phyloP scores from a whole-genome alignment of 768 basidiomycete genomes.

The Mycena rosella region DNA sequence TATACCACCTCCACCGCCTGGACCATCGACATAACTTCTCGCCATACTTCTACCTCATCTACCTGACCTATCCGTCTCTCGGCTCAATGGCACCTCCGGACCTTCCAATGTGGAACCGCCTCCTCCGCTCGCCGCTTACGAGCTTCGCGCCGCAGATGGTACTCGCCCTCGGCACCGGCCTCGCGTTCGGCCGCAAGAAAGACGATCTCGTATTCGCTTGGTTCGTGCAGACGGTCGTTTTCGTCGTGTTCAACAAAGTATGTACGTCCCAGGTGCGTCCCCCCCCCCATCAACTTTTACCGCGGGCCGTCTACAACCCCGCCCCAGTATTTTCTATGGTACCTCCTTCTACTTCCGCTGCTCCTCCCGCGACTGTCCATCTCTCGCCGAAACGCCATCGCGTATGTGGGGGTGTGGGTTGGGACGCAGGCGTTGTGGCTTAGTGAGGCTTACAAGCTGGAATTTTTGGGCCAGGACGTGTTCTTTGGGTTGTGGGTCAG shows the following conservation, averaged over 20 bases:
- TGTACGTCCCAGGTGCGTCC: constrained; percentile 91
- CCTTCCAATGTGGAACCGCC: constrained; percentile 52
- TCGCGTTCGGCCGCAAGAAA: constrained; percentile 72
- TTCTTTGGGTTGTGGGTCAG: constrained; percentile 85
- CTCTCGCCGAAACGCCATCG: constrained; percentile 54
- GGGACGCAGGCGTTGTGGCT: constrained; percentile 91
- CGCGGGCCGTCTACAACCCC: background rate
- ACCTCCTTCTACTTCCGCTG: constrained; percentile 88
- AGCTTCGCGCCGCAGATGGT: constrained; percentile 89
- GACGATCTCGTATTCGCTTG: constrained; percentile 83
- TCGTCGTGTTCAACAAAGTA: constrained; percentile 98
- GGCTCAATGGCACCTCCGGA: constrained; percentile 35
- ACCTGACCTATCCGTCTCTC: constrained; percentile 79
- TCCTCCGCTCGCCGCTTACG: constrained; percentile 79
- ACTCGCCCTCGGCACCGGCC: constrained; percentile 77
- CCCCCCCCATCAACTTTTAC: constrained; percentile 12
- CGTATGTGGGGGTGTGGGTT: constrained; percentile 73
- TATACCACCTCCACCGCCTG: constrained; percentile 91
- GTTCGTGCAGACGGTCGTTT: constrained; percentile 91
- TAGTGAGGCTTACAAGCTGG: constrained; percentile 89
- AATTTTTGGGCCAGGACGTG: constrained; percentile 85
- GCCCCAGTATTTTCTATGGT: constrained; percentile 93
- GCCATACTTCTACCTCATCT: constrained; percentile 95
- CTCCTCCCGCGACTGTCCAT: constrained; percentile 77
- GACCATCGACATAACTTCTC: constrained; percentile 99